These are phyloP conservation scores for Fusarium avenaceum DNA, from an alignment of 2,329 filamentous ascomycete genomes.

Conservation along the genomic window DNA sequence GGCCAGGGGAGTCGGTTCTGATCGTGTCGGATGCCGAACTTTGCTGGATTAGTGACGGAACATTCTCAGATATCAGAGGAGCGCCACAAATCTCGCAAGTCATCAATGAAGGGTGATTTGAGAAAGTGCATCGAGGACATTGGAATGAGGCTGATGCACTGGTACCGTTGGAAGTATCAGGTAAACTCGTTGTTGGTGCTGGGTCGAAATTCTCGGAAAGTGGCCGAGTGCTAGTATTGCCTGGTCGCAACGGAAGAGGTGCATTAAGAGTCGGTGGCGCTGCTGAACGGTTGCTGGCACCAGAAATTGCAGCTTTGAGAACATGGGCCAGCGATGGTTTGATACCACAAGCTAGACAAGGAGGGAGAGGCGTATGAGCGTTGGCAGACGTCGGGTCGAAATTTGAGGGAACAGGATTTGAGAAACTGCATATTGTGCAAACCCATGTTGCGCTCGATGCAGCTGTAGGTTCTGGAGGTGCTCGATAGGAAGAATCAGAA, in stretches of 20 bases:
- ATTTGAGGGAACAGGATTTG: slow-evolving; percentile 91
- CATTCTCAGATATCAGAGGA: slow-evolving; percentile 71
- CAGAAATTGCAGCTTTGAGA: slow-evolving; percentile 87
- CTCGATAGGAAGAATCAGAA: slow-evolving; percentile 59
- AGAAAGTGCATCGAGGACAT: slow-evolving; percentile 92
- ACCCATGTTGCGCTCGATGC: slow-evolving; percentile 85
- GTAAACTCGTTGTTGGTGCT: slow-evolving; percentile 5
- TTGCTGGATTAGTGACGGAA: slow-evolving; percentile 53
- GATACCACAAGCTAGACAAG: slow-evolving; percentile 93
- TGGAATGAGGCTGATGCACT: slow-evolving; percentile 61
- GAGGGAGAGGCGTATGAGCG: slow-evolving; percentile 82
- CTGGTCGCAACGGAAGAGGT: slow-evolving; percentile 52
- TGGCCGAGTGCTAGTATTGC: slow-evolving; percentile 25
- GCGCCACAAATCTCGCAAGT: slow-evolving; percentile 94
- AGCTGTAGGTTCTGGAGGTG: slow-evolving; percentile 57
- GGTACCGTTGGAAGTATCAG: slow-evolving; percentile 7
- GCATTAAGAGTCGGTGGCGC: slow-evolving; percentile 34
- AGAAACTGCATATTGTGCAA: slow-evolving; percentile 95
- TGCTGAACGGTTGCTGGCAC: slow-evolving; percentile 69
- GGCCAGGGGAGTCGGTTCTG: slow-evolving; percentile 83
- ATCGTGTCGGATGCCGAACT: slow-evolving; percentile 53
- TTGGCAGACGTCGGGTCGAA: slow-evolving; percentile 89
- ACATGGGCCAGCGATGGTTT: slow-evolving; percentile 87
- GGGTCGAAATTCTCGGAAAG: slow-evolving; percentile 24
- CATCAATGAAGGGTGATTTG: slow-evolving; percentile 88